These are phyloP conservation scores for Lepidopterella palustris DNA, from an alignment of 495 filamentous ascomycete species.

Conservation along the genomic window DNA sequence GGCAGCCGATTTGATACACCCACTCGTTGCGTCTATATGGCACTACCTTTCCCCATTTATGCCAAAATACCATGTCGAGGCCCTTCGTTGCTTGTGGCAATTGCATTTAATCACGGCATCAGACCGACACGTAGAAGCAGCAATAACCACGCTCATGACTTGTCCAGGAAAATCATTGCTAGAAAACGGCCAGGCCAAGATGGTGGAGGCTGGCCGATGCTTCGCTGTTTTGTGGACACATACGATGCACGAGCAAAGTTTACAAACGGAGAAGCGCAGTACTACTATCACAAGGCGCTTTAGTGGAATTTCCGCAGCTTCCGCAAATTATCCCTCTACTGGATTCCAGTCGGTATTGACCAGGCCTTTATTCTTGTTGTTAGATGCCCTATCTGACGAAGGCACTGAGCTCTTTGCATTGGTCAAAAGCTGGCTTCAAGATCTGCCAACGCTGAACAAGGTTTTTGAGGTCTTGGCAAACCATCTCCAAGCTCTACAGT, in stretches of 20 bases:
- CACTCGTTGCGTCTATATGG: conserved; percentile 69
- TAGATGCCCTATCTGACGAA: conserved; percentile 72
- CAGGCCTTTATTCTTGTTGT: conserved; percentile 71
- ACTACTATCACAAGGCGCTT: conserved; percentile 10
- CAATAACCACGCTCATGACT: conserved; percentile 68
- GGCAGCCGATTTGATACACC: conserved; percentile 58
- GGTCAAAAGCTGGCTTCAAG: conserved; percentile 76
- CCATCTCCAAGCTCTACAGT: conserved; percentile 22
- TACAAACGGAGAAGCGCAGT: conserved; percentile 22
- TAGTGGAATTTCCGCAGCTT: conserved; percentile 16
- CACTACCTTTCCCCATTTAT: conserved; percentile 66
- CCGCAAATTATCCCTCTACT: conserved; percentile 39
- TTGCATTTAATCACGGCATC: conserved; percentile 60
- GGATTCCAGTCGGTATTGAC: conserved; percentile 66
- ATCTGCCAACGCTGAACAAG: conserved; percentile 59
- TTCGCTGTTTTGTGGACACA: conserved; percentile 38
- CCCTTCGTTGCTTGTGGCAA: conserved; percentile 78
- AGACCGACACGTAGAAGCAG: conserved; percentile 66
- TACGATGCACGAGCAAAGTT: conserved; percentile 29
- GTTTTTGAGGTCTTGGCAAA: conserved; percentile 26
- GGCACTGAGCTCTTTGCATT: conserved; percentile 67
- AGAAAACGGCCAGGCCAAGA: not conserved
- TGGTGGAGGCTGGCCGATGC: conserved; percentile 20
- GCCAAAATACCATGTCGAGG: conserved; percentile 90
- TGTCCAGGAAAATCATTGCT: conserved; percentile 8